Percentiles rank a stretch among this genome's conserved stretches.
Conservation (phyloP, 805 yeast genomes). For the Hermanozyma aechmeae region DNA sequence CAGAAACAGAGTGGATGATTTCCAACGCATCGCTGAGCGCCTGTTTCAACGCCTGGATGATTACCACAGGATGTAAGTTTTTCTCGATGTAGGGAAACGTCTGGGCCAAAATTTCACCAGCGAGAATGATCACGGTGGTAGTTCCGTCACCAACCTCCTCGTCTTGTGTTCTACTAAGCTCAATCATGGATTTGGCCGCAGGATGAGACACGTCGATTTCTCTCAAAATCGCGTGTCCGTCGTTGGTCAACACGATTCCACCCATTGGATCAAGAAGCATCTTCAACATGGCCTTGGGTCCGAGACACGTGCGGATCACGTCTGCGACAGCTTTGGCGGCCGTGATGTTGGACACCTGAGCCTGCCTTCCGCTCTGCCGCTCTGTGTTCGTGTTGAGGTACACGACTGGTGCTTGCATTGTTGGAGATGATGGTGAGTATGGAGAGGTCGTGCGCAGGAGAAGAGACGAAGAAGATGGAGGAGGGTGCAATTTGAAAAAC, state of each 20-base stretch:
- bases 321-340: constrained; percentile 99
- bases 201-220: constrained; percentile 98
- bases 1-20: constrained; percentile 73
- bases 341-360: constrained; percentile 92
- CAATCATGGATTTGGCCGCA: constrained; percentile 98
- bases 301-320: constrained; percentile 93
- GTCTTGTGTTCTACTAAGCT: constrained; percentile 92
- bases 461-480: no score
- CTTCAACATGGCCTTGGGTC: constrained; percentile 98
- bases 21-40: constrained; percentile 88
- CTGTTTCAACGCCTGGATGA: constrained; percentile 86
- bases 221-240: constrained; percentile 95
- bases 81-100: constrained; percentile 90
- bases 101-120: constrained; percentile 95
- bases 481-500: no score
- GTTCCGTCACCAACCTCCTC: constrained; percentile 99
- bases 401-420: constrained; percentile 40
- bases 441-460: not conserved
- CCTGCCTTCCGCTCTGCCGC: constrained; percentile 94
- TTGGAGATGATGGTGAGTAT: constrained; percentile 3
- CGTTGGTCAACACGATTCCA: constrained; percentile 93
- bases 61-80: constrained; percentile 93
- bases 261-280: constrained; percentile 96
- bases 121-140: constrained; percentile 91
- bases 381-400: constrained; percentile 70